Conservation (phyloP, 768 basidiomycete genomes). For the Sarcodon sp. region DNA sequence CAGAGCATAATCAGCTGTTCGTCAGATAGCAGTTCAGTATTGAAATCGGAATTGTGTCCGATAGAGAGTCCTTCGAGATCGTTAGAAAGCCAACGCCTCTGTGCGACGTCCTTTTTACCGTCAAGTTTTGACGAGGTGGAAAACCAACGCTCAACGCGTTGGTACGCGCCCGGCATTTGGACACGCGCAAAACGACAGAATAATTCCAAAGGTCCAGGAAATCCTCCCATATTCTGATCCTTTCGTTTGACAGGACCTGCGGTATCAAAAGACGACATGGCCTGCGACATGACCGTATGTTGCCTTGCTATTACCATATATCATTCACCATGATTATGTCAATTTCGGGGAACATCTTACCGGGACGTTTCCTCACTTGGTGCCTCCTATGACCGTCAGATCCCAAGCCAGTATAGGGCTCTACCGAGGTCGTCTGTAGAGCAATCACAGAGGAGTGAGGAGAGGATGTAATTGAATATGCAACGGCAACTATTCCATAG, state of each 20-base stretch:
- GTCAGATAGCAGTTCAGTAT: constrained; percentile 39
- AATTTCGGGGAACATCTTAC: not conserved
- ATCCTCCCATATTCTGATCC: constrained; percentile 31
- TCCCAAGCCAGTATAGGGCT: constrained; percentile 4
- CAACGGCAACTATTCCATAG: constrained; percentile 12
- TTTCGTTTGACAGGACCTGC: constrained; percentile 6
- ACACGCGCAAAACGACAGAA: constrained; percentile 23
- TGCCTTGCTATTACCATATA: not conserved
- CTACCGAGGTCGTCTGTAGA: constrained; percentile 11
- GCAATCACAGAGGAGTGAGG: constrained; percentile 15
- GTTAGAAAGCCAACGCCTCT: constrained; percentile 22
- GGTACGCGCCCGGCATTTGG: constrained; percentile 29
- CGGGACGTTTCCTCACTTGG: constrained; percentile 2
- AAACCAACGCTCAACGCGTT: constrained; percentile 23
- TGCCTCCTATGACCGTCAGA: not conserved
- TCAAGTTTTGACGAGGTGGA: not conserved
- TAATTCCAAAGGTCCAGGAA: constrained; percentile 31
- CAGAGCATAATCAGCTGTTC: constrained; percentile 65
- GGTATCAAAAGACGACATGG: not conserved
- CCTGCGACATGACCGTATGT: not conserved
- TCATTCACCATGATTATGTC: too few species aligned
- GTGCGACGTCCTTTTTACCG: constrained; percentile 1
- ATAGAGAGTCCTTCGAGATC: constrained; percentile 29
- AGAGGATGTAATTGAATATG: constrained; percentile 20
- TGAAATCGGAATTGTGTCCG: constrained; percentile 47